These are phyloP conservation scores for Musa troglodytarum DNA, from an alignment of 176 grass and related monocot species.

Conservation along the genomic window DNA sequence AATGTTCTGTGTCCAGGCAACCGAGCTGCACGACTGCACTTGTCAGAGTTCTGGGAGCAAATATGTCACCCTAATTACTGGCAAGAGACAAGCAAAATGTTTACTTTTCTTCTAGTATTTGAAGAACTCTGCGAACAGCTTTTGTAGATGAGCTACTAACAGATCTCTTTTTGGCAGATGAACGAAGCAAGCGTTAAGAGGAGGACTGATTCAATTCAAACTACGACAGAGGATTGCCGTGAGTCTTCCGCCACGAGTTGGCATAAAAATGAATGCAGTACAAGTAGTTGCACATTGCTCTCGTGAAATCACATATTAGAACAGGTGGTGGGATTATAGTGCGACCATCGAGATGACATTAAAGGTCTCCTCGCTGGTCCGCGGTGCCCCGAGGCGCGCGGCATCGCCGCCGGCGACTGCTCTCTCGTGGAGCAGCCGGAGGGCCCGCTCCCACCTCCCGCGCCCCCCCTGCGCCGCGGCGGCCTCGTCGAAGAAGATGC, in stretches of 20 bases:
- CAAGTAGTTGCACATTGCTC: not conserved
- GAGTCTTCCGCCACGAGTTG: too few species aligned
- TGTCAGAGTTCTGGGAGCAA: not conserved
- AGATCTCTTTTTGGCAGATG: slow-evolving; percentile 30
- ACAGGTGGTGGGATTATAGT: not conserved
- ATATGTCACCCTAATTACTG: not conserved
- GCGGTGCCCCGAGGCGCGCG: not conserved
- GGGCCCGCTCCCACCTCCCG: slow-evolving; percentile 9
- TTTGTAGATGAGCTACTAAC: not conserved
- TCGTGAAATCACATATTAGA: not conserved
- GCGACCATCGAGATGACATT: slow-evolving; percentile 15
- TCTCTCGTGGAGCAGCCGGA: slow-evolving; percentile 9
- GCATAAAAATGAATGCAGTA: too few species aligned
- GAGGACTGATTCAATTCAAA: slow-evolving; percentile 60
- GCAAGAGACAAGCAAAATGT: not conserved
- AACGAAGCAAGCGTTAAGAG: slow-evolving; percentile 51
- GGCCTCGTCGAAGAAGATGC: slow-evolving; percentile 5
- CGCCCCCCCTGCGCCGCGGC: not conserved
- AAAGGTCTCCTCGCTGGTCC: not conserved
- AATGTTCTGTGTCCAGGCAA: not conserved
- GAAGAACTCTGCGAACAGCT: not conserved
- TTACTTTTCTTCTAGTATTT: not conserved
- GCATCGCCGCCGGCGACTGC: not conserved
- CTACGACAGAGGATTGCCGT: slow-evolving; percentile 16
- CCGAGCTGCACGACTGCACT: not conserved